Conservation (phyloP, 306 rosid genomes). For the Malus fusca region DNA sequence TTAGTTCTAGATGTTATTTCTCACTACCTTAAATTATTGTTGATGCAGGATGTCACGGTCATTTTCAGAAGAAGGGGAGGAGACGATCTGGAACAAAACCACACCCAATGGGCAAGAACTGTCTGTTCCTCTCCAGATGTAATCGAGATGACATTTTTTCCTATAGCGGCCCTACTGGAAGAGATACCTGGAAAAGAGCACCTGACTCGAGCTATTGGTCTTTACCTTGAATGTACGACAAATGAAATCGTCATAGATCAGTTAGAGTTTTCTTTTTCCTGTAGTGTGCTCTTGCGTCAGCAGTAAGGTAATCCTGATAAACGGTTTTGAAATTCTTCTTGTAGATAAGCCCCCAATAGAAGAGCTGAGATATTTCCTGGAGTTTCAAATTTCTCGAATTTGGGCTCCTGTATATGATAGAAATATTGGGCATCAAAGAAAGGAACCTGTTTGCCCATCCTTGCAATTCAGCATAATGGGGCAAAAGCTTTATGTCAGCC, state of each 20-base stretch:
- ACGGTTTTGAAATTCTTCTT: background rate
- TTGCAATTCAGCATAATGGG: constrained; percentile 97
- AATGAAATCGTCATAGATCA: constrained; percentile 2
- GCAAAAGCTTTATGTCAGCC: constrained; percentile 82
- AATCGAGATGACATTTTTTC: constrained; percentile 63
- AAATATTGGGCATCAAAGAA: constrained; percentile 73
- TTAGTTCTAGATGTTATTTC: background rate
- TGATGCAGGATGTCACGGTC: constrained; percentile 64
- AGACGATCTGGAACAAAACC: constrained; percentile 78
- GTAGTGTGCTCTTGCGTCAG: constrained; percentile 7
- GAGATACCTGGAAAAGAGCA: constrained; percentile 54
- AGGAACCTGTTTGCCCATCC: constrained; percentile 95
- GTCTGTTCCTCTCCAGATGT: constrained; percentile 62
- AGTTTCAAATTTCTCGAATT: constrained; percentile 76
- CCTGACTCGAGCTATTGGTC: constrained; percentile 60
- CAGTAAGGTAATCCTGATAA: constrained; percentile 1
- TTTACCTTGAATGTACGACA: constrained; percentile 81
- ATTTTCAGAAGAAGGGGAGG: constrained; percentile 93
- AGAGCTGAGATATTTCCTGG: constrained; percentile 86
- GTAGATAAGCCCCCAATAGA: constrained; percentile 93
- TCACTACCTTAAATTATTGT: background rate
- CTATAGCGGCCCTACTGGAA: constrained; percentile 62
- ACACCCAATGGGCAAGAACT: constrained; percentile 54
- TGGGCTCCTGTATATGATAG: constrained; percentile 77
- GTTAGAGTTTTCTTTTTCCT: background rate